These are phyloP conservation scores for Chlorella sp. DNA, from an alignment of 139 green algal species.

Conservation along the genomic window DNA sequence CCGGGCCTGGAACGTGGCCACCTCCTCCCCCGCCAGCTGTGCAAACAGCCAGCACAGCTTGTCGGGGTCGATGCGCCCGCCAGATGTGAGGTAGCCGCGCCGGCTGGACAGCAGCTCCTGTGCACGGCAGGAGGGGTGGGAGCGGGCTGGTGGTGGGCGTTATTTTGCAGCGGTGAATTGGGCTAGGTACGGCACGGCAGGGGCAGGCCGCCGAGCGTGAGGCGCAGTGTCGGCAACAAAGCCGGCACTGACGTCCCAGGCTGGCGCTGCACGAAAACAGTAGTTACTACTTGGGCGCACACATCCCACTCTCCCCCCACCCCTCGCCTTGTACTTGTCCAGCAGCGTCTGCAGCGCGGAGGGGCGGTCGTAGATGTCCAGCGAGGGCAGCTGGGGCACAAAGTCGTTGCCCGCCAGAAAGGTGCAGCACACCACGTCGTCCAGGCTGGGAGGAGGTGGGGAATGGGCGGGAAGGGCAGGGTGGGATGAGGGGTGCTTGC, in stretches of 20 bases:
- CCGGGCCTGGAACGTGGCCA: constrained; percentile 57
- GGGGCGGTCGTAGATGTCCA: constrained; percentile 87
- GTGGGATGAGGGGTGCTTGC: no score
- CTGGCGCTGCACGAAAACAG: no score
- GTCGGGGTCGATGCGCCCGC: constrained; percentile 54
- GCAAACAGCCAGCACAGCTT: constrained; percentile 59
- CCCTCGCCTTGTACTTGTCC: constrained; percentile 65
- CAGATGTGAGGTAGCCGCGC: constrained; percentile 26
- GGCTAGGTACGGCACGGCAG: no score
- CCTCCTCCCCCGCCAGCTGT: constrained; percentile 63
- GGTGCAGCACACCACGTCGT: constrained; percentile 92
- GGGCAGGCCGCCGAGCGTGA: no score
- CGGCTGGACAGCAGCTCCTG: constrained; percentile 51
- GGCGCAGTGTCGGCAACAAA: no score
- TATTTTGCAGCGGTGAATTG: no score
- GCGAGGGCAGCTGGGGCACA: constrained; percentile 87
- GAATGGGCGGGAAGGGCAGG: no score
- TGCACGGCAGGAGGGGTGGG: neutral
- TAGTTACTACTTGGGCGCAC: no score
- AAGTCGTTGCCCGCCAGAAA: constrained; percentile 97
- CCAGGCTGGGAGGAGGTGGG: neutral
- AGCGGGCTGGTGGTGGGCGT: no score
- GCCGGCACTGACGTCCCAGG: no score
- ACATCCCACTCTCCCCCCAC: neutral
- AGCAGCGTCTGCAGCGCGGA: constrained; percentile 85